Base-by-base conservation (phyloP, 306 rosid genomes). In the Rubus idaeus region DNA sequence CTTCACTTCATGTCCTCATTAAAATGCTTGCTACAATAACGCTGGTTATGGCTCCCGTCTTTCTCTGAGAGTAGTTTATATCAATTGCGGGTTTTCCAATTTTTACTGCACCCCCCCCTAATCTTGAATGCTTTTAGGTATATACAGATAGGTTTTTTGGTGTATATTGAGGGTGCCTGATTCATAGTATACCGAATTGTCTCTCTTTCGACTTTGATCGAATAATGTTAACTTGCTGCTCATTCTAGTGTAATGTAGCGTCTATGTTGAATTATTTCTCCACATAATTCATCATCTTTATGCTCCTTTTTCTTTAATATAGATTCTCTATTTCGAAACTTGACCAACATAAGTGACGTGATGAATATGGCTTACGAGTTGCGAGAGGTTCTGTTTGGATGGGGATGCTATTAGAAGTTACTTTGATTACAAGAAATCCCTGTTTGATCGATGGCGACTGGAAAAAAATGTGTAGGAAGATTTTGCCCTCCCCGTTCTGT, bases 21-120 rank as follows among this genome's bases (percentile, higher is more conserved):
- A 95, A 95, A 88, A 89, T 95, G 99, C 99, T 95, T 35, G 89
- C 99, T 26, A 95, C 99, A 8, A 92, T 95, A 49, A 95, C 99
- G 0, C 89, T 95, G 23, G 99, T 95, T 44, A 95, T 95, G 99
- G 99, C 99, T 83, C 99, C 99, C 0, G 76, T 95, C 68, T 95
- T 95, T 82, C 97, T 95, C 80, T 95, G 95, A 92, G 84, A 80
- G 73, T 61, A 83, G 85, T 74, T 81, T 82, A 77, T 80, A 85
- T 52, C 81, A 62, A 62, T 73, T 52, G 77, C 71, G 86, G 88
- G 79, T 47, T 71, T 67, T 11, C 70, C 66, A 52, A 83, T 79
- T 51, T 88, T 62, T 88, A 78, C 69, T 41, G 77, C 68, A 82
- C 79, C 79, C 81, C 79, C 81, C 82, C 77, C 73, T 49, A 37